phyloP scores from a whole-genome alignment of 1,284 basidiomycete species.

The Leccinum subrobustum region DNA sequence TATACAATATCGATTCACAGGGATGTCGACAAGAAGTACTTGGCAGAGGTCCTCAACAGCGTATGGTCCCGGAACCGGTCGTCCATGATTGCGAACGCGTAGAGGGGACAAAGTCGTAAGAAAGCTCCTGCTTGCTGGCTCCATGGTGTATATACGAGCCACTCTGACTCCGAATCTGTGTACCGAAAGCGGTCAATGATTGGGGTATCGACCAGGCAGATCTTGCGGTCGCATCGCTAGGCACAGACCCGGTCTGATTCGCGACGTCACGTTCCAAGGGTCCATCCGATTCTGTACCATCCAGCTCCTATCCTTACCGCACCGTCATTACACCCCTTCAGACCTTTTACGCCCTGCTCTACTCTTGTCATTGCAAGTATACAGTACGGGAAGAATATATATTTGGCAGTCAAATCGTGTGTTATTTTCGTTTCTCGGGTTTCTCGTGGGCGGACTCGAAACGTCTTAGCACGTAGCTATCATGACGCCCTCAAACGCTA shows the following conservation, averaged over 20 bases:
- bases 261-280: slow-evolving; percentile 1
- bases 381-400: not conserved
- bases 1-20: not conserved
- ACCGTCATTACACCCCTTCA: not conserved
- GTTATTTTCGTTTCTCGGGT: not conserved
- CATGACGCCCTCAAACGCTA: slow-evolving; percentile 5
- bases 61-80: not conserved
- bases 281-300: not conserved
- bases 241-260: slow-evolving; percentile 11
- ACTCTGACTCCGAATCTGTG: not conserved
- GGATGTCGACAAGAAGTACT: not conserved
- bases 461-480: not conserved
- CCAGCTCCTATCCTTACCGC: not conserved
- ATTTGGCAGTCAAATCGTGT: slow-evolving; percentile 3
- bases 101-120: not conserved
- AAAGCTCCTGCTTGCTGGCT: not conserved
- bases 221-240: not conserved
- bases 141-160: not conserved
- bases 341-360: not conserved
- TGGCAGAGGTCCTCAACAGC: not conserved
- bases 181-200: not conserved
- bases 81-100: not conserved
- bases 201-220: slow-evolving; percentile 4
- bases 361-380: not conserved
- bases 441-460: slow-evolving; percentile 2